A percentile compares a stretch with the other conserved stretches of the same genome.
These are phyloP conservation scores for Recurvomyces mirabilis DNA, from an alignment of 495 filamentous ascomycete genomes.

Conservation along the genomic window DNA sequence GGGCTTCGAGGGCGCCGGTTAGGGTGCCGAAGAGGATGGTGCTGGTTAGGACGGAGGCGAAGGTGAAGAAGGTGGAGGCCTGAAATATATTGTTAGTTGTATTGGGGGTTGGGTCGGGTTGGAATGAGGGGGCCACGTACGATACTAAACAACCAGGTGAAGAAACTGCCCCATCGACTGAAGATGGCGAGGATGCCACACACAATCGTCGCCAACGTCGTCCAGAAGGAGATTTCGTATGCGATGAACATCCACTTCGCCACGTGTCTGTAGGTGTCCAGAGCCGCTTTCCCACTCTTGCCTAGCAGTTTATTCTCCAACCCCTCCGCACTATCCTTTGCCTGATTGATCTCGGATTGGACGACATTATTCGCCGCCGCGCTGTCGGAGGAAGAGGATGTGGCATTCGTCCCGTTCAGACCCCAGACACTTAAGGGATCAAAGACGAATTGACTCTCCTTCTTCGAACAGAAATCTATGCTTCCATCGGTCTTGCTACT, in stretches of 20 bases:
- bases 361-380: constrained; percentile 33
- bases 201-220: constrained; percentile 56
- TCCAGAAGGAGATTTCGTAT: constrained; percentile 56
- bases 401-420: constrained; percentile 44
- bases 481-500: constrained; percentile 40
- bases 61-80: constrained; percentile 41
- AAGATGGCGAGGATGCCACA: constrained; percentile 60
- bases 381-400: constrained; percentile 22
- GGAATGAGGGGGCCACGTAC: constrained; percentile 30
- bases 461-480: constrained; percentile 47
- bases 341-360: constrained; percentile 26
- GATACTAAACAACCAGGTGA: constrained; percentile 63
- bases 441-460: constrained; percentile 63
- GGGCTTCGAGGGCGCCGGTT: constrained; percentile 47
- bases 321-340: constrained; percentile 16
- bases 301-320: constrained; percentile 50
- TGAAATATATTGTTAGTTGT: constrained; percentile 1
- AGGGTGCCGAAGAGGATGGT: constrained; percentile 40
- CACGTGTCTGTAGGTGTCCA: constrained; percentile 60
- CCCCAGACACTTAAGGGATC: constrained; percentile 53
- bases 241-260: constrained; percentile 71
- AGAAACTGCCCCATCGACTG: constrained; percentile 57
- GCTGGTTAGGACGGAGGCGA: constrained; percentile 36
- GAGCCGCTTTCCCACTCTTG: constrained; percentile 35
- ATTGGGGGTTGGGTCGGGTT: neutral